A percentile compares a stretch with the other conserved stretches of the same genome.
Evolutionary conservation across 768 basidiomycete species (phyloP).

Genomic region (Lentinula sp.): DNA sequence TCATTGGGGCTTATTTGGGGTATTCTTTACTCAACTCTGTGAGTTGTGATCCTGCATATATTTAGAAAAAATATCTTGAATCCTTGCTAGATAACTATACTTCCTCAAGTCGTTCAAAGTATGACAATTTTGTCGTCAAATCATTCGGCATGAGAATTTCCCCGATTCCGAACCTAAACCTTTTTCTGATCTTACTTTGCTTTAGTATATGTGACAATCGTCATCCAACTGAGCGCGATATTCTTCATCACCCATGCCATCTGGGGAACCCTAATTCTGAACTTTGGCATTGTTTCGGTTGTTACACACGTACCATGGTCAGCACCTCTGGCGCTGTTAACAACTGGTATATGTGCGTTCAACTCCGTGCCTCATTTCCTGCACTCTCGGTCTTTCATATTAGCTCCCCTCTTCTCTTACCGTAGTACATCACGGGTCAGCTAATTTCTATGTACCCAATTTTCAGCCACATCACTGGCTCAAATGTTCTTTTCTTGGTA

Average conservation of each 20-base stretch:
- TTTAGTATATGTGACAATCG: not conserved
- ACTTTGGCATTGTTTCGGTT: not conserved
- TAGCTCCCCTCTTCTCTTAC: not conserved
- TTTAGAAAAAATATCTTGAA: not conserved
- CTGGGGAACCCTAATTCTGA: not conserved
- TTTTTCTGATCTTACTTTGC: too few relatives aligned
- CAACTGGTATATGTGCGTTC: not conserved
- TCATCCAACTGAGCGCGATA: not conserved
- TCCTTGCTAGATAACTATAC: not conserved
- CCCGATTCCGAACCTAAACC: too few relatives aligned
- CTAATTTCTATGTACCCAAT: not conserved
- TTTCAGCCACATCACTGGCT: not conserved
- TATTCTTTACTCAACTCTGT: not conserved
- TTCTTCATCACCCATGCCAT: not conserved
- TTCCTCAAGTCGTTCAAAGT: not conserved
- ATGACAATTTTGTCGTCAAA: not conserved
- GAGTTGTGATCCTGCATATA: not conserved
- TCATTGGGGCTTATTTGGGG: not conserved
- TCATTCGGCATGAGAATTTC: not conserved
- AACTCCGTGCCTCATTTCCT: not conserved
- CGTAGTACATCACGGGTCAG: not conserved
- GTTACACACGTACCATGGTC: not conserved
- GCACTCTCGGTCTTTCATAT: not conserved
- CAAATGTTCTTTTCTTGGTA: not conserved
- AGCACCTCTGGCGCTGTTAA: not conserved